Conservation (phyloP, 805 yeast species). For the Sungouiella thailandica region DNA sequence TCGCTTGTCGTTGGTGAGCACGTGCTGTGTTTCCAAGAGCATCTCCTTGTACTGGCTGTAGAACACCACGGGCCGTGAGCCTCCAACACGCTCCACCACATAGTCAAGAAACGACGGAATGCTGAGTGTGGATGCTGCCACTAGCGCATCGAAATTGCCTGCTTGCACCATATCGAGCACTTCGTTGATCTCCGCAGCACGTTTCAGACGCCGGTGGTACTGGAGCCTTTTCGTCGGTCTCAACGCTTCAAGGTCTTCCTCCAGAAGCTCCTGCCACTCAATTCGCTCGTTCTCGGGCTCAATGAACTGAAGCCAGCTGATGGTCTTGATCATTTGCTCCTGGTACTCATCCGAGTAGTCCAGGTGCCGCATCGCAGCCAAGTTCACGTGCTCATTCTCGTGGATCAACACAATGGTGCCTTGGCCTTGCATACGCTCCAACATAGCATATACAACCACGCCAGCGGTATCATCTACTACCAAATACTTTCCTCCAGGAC, state of each 20-base stretch:
- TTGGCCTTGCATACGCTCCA: slow-evolving; percentile 87
- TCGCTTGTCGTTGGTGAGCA: slow-evolving; percentile 60
- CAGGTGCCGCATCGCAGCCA: slow-evolving; percentile 62
- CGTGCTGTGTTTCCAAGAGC: slow-evolving; percentile 67
- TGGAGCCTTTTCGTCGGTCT: slow-evolving; percentile 59
- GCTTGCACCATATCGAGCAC: slow-evolving; percentile 46
- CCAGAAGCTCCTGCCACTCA: slow-evolving; percentile 41
- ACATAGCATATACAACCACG: slow-evolving; percentile 71
- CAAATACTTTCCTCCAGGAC: slow-evolving; percentile 85
- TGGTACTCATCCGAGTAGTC: slow-evolving; percentile 54
- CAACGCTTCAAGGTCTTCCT: slow-evolving; percentile 50
- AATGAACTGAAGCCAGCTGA: slow-evolving; percentile 74
- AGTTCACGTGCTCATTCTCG: slow-evolving; percentile 90
- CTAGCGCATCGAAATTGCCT: slow-evolving; percentile 67
- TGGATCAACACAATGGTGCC: slow-evolving; percentile 68
- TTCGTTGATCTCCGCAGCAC: slow-evolving; percentile 47
- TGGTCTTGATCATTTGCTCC: slow-evolving; percentile 55
- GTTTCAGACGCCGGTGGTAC: slow-evolving; percentile 59
- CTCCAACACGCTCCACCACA: slow-evolving; percentile 63
- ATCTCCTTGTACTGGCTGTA: slow-evolving; percentile 80
- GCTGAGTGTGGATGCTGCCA: slow-evolving; percentile 69
- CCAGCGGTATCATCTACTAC: slow-evolving; percentile 96
- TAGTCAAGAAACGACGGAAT: slow-evolving; percentile 59
- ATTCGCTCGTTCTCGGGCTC: slow-evolving; percentile 66
- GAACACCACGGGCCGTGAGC: slow-evolving; percentile 82